phyloP scores from a whole-genome alignment of 441 rosid genomes.

The Euphorbia celastroides region DNA sequence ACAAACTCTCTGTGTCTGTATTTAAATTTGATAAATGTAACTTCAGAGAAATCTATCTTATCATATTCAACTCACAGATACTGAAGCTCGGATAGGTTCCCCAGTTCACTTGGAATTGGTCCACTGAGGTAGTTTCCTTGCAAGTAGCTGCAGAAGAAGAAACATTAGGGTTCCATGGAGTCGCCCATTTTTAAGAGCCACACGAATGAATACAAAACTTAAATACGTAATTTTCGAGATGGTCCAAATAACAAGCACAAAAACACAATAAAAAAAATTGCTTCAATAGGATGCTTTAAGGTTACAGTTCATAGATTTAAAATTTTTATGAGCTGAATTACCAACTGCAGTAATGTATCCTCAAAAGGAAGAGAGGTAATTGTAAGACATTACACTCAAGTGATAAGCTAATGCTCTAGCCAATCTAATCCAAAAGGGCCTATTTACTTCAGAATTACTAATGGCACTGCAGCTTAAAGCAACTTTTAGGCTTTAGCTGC shows the following conservation, averaged over 20 bases:
- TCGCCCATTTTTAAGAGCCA: constrained; percentile 3
- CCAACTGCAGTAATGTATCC: neutral
- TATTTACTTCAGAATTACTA: constrained; percentile 1
- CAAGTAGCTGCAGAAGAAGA: constrained; percentile 57
- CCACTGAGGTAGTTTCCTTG: constrained; percentile 89
- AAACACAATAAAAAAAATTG: neutral
- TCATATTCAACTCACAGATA: constrained; percentile 54
- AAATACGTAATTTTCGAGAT: neutral
- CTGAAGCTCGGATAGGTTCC: constrained; percentile 61
- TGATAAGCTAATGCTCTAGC: neutral
- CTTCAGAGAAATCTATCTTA: constrained; percentile 7
- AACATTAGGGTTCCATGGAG: constrained; percentile 6
- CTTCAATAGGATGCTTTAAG: neutral
- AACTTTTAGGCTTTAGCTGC: too few relatives aligned
- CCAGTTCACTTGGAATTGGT: constrained; percentile 72
- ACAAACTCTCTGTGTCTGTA: neutral
- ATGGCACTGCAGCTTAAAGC: neutral
- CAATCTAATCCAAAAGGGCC: neutral
- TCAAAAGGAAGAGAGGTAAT: neutral
- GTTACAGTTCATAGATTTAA: constrained; percentile 1
- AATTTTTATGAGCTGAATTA: neutral
- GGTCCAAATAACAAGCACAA: neutral
- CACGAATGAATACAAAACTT: neutral
- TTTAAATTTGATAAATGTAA: neutral
- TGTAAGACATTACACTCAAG: neutral